Evolutionary conservation across 176 grass and related monocot species (phyloP).

Genomic region (Aegilops bicornis): DNA sequence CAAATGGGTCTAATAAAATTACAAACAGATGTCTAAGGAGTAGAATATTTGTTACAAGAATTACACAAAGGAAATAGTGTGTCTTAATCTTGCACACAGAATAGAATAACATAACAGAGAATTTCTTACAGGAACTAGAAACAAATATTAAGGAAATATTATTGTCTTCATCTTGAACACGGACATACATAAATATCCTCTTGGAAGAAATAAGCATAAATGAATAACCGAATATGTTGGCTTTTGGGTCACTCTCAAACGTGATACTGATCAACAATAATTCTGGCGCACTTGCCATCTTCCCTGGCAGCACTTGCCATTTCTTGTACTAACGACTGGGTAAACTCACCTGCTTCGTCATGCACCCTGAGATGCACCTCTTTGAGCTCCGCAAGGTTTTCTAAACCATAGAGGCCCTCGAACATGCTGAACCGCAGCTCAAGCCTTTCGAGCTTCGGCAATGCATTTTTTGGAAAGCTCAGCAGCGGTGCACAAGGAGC

Average conservation of each 20-base stretch:
- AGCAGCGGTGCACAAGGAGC: not conserved
- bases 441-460: not conserved
- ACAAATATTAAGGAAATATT: too few relatives aligned
- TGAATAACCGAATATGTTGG: too few relatives aligned
- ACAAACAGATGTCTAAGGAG: too few relatives aligned
- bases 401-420: not conserved
- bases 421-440: not conserved
- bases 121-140: too few relatives aligned
- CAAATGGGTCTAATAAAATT: too few relatives aligned
- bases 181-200: too few relatives aligned
- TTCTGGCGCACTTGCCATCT: accelerated
- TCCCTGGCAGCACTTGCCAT: not conserved
- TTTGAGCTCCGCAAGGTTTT: not conserved
- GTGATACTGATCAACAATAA: not conserved
- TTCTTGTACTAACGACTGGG: not conserved
- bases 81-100: too few relatives aligned
- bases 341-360: not conserved
- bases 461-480: accelerated
- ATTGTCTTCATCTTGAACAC: too few relatives aligned
- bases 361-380: not conserved
- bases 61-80: too few relatives aligned
- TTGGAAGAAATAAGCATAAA: too few relatives aligned
- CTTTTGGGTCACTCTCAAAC: not conserved
- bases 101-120: too few relatives aligned
- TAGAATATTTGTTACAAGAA: too few relatives aligned